phyloP scores from a whole-genome alignment of 768 basidiomycete species.

The Boletus reticulatus region DNA sequence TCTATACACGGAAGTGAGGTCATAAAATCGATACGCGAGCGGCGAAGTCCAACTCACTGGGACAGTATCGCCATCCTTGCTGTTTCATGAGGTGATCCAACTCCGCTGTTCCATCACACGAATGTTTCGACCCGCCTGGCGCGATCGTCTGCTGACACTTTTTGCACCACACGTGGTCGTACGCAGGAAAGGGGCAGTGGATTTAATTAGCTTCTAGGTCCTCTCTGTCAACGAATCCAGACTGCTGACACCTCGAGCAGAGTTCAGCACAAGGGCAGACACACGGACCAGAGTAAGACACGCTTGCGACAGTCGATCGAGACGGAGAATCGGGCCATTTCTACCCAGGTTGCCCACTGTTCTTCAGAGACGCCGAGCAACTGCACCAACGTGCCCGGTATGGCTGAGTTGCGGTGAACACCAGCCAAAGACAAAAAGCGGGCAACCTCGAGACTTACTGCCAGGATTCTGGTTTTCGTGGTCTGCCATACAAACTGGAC shows the following conservation, averaged over 20 bases:
- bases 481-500: conserved; percentile 49
- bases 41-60: conserved; percentile 37
- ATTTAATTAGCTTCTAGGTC: conserved; percentile 44
- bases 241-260: conserved; percentile 44
- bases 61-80: conserved; percentile 63
- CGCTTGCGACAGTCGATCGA: conserved; percentile 50
- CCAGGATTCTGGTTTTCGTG: no score
- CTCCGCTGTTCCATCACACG: conserved; percentile 58
- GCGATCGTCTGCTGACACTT: conserved; percentile 45
- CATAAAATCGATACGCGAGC: neutral
- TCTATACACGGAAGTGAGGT: neutral
- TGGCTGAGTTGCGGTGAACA: conserved; percentile 25
- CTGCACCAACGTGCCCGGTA: conserved; percentile 37
- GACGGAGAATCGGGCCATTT: conserved; percentile 43
- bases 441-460: no score
- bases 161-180: conserved; percentile 59
- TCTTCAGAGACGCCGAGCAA: conserved; percentile 44
- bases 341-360: conserved; percentile 42
- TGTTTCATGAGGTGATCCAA: conserved; percentile 48
- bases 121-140: conserved; percentile 41
- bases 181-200: conserved; percentile 47
- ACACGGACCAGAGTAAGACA: conserved; percentile 5
- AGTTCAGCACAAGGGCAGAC: neutral
- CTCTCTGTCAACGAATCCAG: conserved; percentile 48
- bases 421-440: no score